Percentiles rank a stretch among this genome's conserved stretches.
phyloP scores from a whole-genome alignment of 768 basidiomycete genomes.

The Mycena epipterygia region DNA sequence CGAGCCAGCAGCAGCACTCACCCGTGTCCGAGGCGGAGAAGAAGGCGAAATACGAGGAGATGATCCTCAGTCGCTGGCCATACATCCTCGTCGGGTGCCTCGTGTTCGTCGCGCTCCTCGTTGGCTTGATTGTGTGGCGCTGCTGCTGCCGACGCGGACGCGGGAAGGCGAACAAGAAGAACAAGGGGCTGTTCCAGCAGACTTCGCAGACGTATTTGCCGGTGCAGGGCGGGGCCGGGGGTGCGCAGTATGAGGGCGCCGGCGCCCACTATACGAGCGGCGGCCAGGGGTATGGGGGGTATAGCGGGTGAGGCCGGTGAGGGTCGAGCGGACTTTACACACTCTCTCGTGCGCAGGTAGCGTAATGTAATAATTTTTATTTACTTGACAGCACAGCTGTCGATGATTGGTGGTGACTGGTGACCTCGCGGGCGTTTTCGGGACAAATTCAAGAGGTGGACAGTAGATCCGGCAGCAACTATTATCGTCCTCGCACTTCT shows the following conservation, averaged over 20 bases:
- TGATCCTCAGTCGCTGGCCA: conserved; percentile 79
- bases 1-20: conserved; percentile 44
- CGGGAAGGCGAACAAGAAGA: conserved; percentile 9
- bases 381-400: too few species aligned
- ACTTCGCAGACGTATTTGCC: conserved; percentile 35
- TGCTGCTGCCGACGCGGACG: conserved; percentile 62
- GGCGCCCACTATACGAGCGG: background rate
- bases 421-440: too few species aligned
- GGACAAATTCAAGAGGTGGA: too few species aligned
- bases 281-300: background rate
- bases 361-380: background rate
- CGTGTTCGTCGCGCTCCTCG: conserved; percentile 58
- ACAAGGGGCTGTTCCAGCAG: conserved; percentile 32
- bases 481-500: too few species aligned
- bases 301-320: background rate
- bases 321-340: background rate
- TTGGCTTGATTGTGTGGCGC: conserved; percentile 55
- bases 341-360: background rate
- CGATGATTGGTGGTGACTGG: too few species aligned
- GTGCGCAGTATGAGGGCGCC: background rate
- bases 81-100: conserved; percentile 75
- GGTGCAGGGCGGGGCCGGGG: conserved; percentile 34
- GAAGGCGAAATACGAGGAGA: conserved; percentile 74
- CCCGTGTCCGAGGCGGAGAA: conserved; percentile 70
- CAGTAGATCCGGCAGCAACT: too few species aligned